Percentiles rank a stretch among this genome's conserved stretches.
phyloP scores from a whole-genome alignment of 2,329 filamentous ascomycete species.

The Microthyrium microscopicum region DNA sequence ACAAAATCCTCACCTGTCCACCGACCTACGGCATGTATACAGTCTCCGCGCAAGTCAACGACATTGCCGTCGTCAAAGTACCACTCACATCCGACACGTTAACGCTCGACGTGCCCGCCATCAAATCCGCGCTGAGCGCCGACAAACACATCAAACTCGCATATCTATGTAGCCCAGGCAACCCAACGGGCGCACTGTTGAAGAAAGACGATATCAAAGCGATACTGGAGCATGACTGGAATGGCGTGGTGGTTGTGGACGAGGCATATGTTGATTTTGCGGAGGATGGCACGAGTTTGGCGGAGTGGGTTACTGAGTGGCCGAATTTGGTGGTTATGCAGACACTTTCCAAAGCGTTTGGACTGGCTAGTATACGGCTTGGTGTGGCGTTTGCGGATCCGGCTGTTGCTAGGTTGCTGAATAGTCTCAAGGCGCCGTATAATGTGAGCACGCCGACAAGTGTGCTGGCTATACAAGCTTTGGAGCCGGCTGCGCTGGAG shows the following conservation, averaged over 20 bases:
- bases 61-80: conserved; percentile 72
- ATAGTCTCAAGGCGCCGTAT: conserved; percentile 90
- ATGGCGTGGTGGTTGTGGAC: conserved; percentile 82
- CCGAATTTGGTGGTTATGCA: conserved; percentile 97
- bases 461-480: conserved; percentile 57
- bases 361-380: conserved; percentile 80
- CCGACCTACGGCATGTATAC: conserved; percentile 98
- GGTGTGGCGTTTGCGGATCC: conserved; percentile 69
- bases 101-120: conserved; percentile 49
- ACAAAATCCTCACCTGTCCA: conserved; percentile 87
- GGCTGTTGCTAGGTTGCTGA: conserved; percentile 62
- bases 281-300: conserved; percentile 59
- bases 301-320: conserved; percentile 82
- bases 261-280: conserved; percentile 97
- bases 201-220: conserved; percentile 55
- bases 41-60: conserved; percentile 88
- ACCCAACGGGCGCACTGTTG: conserved; percentile 73
- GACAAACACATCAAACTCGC: conserved; percentile 63
- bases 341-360: conserved; percentile 95
- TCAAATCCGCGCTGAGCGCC: conserved; percentile 47
- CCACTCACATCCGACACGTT: conserved; percentile 60
- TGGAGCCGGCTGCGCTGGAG: conserved; percentile 48
- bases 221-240: conserved; percentile 82
- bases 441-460: conserved; percentile 84
- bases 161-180: conserved; percentile 89